Base-by-base conservation (phyloP, 371 early-diverging fungal species). In the Haplosporangium sp. region DNA sequence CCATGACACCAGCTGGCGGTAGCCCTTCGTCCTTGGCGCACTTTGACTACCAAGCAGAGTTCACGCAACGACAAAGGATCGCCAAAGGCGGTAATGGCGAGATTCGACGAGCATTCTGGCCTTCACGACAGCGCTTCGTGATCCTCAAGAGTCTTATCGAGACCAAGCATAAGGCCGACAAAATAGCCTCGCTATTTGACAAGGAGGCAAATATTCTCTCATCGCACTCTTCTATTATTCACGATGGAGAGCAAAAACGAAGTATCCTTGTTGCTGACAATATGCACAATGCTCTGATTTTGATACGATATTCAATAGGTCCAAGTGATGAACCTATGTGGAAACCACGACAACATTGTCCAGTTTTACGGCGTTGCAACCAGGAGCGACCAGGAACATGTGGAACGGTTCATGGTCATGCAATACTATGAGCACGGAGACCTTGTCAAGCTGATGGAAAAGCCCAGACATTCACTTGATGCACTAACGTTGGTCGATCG, bases 371-470 rank as follows among this genome's bases (percentile, higher is more conserved):
- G 79, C 12, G 59, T 72, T 20, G 72, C 79, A 9, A 50, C 50
- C 59, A 62, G 62, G 50, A 47, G 59, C 23, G 55, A 67, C 5
- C 58, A 64, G n/a, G 55, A 60, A 23, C 55, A 61, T 10, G 61
- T 59, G 1, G 68, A 71, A 8, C 67, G 79, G 12, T 70, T 60
- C 61, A 77, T 77, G 79, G 45, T 77, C 48, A 77, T 77, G 79
- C 68, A 68, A 11, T 72, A 54, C 38, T 77, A 72, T 16, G 69
- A 72, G 50, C 67, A 54, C 1, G 79, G 79, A 2, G 79, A 77
- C 36, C 65, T 77, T 1, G 64, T 63, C 40, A 60, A 55, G 7
- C 42, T 77, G 54, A 41, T 77, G 41, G 55, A 67, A 10, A 38
- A 18, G 9, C 54, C 68, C 16, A 38, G 45, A 16, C 20, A 59